Percentiles rank a stretch among this genome's conserved stretches.
phyloP scores from a whole-genome alignment of 495 filamentous ascomycete genomes.

The Tuber microsphaerosporum region DNA sequence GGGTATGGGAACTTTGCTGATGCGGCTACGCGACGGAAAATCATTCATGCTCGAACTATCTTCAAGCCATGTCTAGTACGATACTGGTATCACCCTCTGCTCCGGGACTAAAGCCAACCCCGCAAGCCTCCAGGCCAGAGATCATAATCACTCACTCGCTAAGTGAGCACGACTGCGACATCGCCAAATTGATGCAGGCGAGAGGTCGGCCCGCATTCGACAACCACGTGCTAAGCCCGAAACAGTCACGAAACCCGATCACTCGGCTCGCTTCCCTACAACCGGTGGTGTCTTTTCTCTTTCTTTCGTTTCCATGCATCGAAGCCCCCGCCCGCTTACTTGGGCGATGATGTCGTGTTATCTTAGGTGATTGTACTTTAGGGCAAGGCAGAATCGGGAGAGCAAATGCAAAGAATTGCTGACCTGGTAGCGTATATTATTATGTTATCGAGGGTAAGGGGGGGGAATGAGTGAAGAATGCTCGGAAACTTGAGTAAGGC shows the following conservation, averaged over 20 bases:
- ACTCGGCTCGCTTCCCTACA: not conserved
- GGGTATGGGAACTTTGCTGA: too few relatives aligned
- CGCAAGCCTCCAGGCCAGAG: not conserved
- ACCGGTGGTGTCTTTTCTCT: not conserved
- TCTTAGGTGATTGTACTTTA: not conserved
- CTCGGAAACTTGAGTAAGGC: not conserved
- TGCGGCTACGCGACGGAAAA: too few relatives aligned
- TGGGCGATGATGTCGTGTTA: not conserved
- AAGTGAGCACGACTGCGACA: not conserved
- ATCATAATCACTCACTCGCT: not conserved
- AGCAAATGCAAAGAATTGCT: not conserved
- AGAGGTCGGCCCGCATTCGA: not conserved
- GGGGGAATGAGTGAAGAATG: not conserved
- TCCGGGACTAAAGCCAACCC: not conserved
- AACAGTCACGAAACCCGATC: not conserved
- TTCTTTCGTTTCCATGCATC: not conserved
- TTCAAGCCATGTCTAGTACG: too few relatives aligned
- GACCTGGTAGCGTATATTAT: not conserved
- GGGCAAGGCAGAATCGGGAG: not conserved
- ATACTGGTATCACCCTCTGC: not conserved
- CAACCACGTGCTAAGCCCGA: not conserved
- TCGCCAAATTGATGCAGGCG: not conserved
- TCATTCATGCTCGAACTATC: too few relatives aligned
- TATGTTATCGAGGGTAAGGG: not conserved
- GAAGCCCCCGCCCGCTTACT: constrained; percentile 3